Base-by-base conservation (phyloP, 768 basidiomycete genomes). In the Kondoa subrosea region DNA sequence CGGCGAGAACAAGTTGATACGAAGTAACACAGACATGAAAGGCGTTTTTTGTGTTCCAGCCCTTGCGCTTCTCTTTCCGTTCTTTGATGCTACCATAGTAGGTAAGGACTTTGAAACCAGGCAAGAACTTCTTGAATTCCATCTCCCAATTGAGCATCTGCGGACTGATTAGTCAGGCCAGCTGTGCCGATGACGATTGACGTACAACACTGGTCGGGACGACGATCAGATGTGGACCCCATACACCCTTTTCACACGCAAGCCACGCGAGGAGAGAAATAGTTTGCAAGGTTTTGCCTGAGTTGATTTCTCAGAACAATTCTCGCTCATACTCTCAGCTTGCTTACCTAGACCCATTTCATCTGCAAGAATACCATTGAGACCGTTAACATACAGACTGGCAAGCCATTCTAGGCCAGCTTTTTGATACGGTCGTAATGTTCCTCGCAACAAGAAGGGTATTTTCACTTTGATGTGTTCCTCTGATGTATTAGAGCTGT, bases 261-360 rank as follows among this genome's bases (percentile, higher is more conserved):
- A 99, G 82, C 77, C 91, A 87, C 0, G 92, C 92, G 69, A 89
- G 85, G 75, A 99, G 93, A 0, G 93, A 85, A 59, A 99, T 99
- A 0, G 85, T 89, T 81, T 99, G 93, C 0, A 97, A 81, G 0
- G 93, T 99, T 88, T 95, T 73, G 21, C 72, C 68, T 71, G 34
- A 56, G 67, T 26, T 21, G 26, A 31, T 58, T 32, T 16, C 26
- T 57, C 63, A 59, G 14, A n/a, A 27, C 12, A 64, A 25, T 26
- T 29, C 32, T 25, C 29, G 62, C 4, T 16, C 26, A 3, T 26
- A 26, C 21, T 32, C 34, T 17, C 65, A 66, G 58, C 25, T 21
- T 50, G 26, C 26, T 25, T 14, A 64, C 17, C 1, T 8, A 17
- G 64, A 17, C 67, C 66, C 69, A 71, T 71, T 59, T 71, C 69